Evolutionary conservation across 2,329 filamentous ascomycete genomes (phyloP).

Genomic region (Alternaria sp.): DNA sequence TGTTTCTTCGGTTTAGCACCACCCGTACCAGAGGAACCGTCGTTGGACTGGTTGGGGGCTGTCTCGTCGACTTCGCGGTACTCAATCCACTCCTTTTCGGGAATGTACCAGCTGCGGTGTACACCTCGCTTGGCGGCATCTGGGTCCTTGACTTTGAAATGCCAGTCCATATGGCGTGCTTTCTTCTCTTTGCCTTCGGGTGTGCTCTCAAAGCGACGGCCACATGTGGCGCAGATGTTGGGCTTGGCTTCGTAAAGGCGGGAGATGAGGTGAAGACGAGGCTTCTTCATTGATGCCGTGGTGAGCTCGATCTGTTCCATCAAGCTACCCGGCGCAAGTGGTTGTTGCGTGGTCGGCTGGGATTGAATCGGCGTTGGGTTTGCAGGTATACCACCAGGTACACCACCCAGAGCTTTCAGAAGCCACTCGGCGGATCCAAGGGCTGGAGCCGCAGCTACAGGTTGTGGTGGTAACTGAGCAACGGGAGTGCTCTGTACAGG

Average conservation of each 20-base stretch:
- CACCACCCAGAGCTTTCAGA: constrained; percentile 38
- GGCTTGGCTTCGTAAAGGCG: constrained; percentile 81
- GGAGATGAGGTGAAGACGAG: constrained; percentile 75
- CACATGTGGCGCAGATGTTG: constrained; percentile 89
- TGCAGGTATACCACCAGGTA: constrained; percentile 31
- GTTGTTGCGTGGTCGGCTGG: constrained; percentile 35
- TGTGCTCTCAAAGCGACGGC: constrained; percentile 80
- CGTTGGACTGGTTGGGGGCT: constrained; percentile 44
- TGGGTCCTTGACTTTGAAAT: constrained; percentile 90
- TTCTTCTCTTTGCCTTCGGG: constrained; percentile 84
- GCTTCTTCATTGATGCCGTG: constrained; percentile 73
- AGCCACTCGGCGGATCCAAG: constrained; percentile 39
- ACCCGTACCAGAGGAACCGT: constrained; percentile 41
- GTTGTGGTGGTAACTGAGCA: constrained; percentile 27
- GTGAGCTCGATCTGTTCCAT: constrained; percentile 65
- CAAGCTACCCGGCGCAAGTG: constrained; percentile 46
- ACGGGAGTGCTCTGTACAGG: constrained; percentile 23
- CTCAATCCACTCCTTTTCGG: constrained; percentile 92
- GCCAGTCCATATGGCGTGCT: constrained; percentile 94
- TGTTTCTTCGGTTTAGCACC: constrained; percentile 56
- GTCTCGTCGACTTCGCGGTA: constrained; percentile 79
- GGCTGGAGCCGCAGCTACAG: constrained; percentile 16
- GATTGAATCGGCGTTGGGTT: constrained; percentile 35
- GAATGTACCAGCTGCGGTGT: constrained; percentile 93
- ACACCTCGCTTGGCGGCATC: constrained; percentile 86